Conservation (phyloP, 2,329 filamentous ascomycete species). For the Teratosphaeria viscida region DNA sequence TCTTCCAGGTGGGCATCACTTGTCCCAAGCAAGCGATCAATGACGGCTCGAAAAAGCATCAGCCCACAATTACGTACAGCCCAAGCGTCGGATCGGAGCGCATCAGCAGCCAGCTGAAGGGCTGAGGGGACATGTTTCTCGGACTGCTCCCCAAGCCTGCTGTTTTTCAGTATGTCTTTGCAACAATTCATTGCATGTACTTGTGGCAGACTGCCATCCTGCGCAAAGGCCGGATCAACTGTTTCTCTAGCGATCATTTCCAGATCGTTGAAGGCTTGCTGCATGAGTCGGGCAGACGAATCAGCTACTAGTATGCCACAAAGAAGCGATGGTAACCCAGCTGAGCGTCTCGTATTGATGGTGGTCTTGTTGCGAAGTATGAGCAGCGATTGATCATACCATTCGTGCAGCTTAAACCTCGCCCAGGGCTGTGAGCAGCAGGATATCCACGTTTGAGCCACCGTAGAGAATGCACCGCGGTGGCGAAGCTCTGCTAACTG, state of each 20-base stretch:
- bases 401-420: constrained; percentile 47
- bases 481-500: constrained; percentile 78
- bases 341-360: constrained; percentile 76
- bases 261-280: constrained; percentile 53
- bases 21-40: constrained; percentile 67
- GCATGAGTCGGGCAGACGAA: constrained; percentile 45
- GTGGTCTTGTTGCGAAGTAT: constrained; percentile 53
- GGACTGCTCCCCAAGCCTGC: constrained; percentile 60
- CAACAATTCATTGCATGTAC: constrained; percentile 92
- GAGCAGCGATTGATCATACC: constrained; percentile 47
- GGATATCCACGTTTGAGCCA: constrained; percentile 73
- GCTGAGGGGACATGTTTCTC: constrained; percentile 64
- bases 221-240: constrained; percentile 21
- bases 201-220: constrained; percentile 60
- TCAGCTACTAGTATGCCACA: constrained; percentile 68
- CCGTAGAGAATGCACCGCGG: constrained; percentile 85
- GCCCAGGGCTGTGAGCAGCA: constrained; percentile 58
- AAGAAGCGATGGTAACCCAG: constrained; percentile 80
- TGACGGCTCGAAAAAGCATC: constrained; percentile 75
- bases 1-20: constrained; percentile 54
- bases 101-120: constrained; percentile 68
- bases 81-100: constrained; percentile 76
- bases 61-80: constrained; percentile 88
- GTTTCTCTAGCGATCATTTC: constrained; percentile 43
- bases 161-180: constrained; percentile 82